Base-by-base conservation (phyloP, 2,329 filamentous ascomycete genomes). In the Fusarium drepaniforme region DNA sequence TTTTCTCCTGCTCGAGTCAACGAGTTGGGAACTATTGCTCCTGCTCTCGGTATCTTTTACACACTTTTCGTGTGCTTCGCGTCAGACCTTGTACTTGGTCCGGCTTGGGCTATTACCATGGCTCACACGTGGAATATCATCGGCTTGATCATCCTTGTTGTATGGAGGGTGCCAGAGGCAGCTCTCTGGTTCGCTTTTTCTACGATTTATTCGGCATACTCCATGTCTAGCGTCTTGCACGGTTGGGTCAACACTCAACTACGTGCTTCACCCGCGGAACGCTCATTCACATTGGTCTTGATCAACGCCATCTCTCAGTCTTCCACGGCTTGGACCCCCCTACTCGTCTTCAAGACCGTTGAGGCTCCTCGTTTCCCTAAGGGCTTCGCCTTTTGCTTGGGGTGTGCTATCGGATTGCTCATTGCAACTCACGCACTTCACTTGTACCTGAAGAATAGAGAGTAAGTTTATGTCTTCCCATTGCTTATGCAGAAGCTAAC, bases 1-100 rank as follows among this genome's bases (percentile, higher is more conserved):
- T 90, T 85, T 76, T 83, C 84, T 0, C 82, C 82, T 0, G 80
- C 86, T 2, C 82, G 82, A 15, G 78, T 90, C 59, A 90, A 90
- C 75, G 83, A 89, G 60, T 81, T 90, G 1, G 87, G 87, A 2
- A 84, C 88, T 3, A 87, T 88, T 9, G 84, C 88, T 0, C 88
- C 89, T 0, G 89, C 84, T 0, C 75, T 91, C 1, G 89, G 89
- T 0, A 91, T 91, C 3, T 86, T 90, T 65, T 91, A 89, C 73
- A 87, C 85, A 0, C 80, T 91, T 0, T 83, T 88, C 46, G 83
- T 89, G 30, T 88, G 86, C 76, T 91, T 91, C 71, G 83, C 84
- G 0, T 89, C 88, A 0, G 90, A 90, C 78, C 82, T 90, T 1
- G 74, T 88, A 3, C 79, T 88, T 5, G 88, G 88, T 0, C 88